Base-by-base conservation (phyloP, 1,284 basidiomycete species). In the Omphalotus olearius region DNA sequence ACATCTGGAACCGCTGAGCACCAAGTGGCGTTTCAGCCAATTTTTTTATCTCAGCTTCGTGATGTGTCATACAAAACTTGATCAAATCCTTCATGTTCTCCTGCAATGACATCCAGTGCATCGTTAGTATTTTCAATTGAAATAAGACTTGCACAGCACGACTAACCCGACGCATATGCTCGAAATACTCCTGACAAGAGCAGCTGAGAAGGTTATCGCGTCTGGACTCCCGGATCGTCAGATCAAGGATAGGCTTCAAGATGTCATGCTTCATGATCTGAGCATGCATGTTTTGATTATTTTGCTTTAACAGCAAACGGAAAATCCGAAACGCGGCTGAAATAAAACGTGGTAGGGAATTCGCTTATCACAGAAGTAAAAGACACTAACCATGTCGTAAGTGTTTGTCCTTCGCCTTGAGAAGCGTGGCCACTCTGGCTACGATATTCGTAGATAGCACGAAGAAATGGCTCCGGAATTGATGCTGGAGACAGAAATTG, bases 141-240 rank as follows among this genome's bases (percentile, higher is more conserved):
- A 50, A 38, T 43, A 41, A 42, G 30, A 14, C n/a, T 26, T 16
- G 43, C 45, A 35, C 13, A 55, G 26, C 11, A 30, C 57, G 69
- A 66, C 79, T 57, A 56, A 94, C 93, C 73, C 81, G 82, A 54
- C 90, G 83, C 66, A 98, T 90, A 58, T 83, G 78, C 62, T 99
- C 96, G 62, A 99, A 93, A 57, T 93, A 91, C 65, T 99, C 96
- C 63, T 97, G 86, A 72, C 93, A 98, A 16, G 95, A 91, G 57
- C 93, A 95, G 61, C 87, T 90, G 42, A 99, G 75, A 57, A 99
- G 79, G 67, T 96, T 99, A 69, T 99, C 96, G 53, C 90, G 78
- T 43, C 78, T 76, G 26, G 88, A 88, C 68, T 98, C 96, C 47
- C 80, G 79, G 33, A 88, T 67, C 25, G 93, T 87, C 52, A 98